Evolutionary conservation across 768 basidiomycete species (phyloP), one percentile per base, ranked within the genome.

Genomic region (Boletus rubescentipes): DNA sequence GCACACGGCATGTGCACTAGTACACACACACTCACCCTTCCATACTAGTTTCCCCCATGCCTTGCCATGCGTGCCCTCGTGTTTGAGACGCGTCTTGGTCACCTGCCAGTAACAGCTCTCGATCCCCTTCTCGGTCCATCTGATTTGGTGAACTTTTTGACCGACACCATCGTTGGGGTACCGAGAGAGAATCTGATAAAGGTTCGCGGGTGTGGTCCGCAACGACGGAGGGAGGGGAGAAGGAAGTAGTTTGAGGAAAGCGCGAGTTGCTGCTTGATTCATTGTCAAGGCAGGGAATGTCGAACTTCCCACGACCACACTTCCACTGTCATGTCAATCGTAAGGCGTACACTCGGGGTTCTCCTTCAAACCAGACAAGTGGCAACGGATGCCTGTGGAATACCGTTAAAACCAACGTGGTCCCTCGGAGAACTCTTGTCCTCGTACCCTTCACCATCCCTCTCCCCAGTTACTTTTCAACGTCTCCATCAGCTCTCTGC

Each of bases 11-110:
- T 43, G 23, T 14, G 23, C 37, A 38, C 42, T 21, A 53, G 32
- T 48, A 36, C 9, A 14, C 1, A 36, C 20, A 43, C 29, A 72
- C 83, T 54, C 48, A 91, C 91, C 89, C 75, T 78, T 83, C 89
- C 91, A 93, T 51, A 84, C 78, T 5, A 93, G 72, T 54, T 76
- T 75, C 8, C 91, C 91, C 92, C 92, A 93, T 16, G 82, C 91
- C 68, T 86, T 91, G 2, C 91, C 91, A 61, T 91, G 87, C 26
- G 69, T 75, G 26, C 90, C 90, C 59, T 85, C 84, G 39, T 75
- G 74, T 69, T 92, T 93, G 66, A 92, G 82, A 57, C 75, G 73
- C 31, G 87, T 79, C 63, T 80, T 77, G 4, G 90, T 91, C 38
- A 93, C 79, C 34, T 80, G 68, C 91, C 92, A 93, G 66, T 83